Conservation (phyloP, 2,329 filamentous ascomycete species). For the Orbilia blumenaviensis region DNA sequence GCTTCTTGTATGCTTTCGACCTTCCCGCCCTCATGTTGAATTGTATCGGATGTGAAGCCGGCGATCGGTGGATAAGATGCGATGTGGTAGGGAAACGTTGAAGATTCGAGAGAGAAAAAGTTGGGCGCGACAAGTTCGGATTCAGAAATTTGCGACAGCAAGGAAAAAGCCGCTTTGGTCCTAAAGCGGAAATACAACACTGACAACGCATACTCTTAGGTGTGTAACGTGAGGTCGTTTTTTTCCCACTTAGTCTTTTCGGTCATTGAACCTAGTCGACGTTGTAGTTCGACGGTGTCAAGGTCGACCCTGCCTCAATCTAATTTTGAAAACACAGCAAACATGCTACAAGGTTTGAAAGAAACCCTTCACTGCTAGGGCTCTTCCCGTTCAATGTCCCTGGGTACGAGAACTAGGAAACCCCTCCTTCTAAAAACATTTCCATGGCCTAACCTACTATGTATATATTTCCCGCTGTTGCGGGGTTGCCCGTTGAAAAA, state of each 20-base stretch:
- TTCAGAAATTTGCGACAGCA: constrained; percentile 23
- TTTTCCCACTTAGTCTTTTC: neutral
- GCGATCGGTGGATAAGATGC: neutral
- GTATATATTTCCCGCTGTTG: neutral
- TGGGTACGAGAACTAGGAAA: neutral
- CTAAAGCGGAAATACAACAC: constrained; percentile 39
- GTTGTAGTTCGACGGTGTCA: neutral
- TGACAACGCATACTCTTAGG: neutral
- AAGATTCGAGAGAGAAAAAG: constrained; percentile 1
- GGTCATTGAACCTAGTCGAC: neutral
- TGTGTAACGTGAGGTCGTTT: neutral
- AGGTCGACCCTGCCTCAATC: neutral
- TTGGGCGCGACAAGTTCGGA: constrained; percentile 22
- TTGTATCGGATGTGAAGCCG: neutral
- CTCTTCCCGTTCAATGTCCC: neutral
- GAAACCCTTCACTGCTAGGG: neutral
- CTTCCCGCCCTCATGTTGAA: constrained; percentile 72
- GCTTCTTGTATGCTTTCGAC: constrained; percentile 81
- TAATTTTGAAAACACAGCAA: neutral
- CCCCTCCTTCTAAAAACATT: neutral
- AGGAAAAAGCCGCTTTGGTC: constrained; percentile 19
- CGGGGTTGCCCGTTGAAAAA: neutral
- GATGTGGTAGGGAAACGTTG: neutral
- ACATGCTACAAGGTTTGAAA: neutral
- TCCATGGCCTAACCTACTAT: neutral